Percentiles rank a stretch among this genome's conserved stretches.
These are phyloP conservation scores for Dipteronia dyeriana DNA, from an alignment of 345 rosid genomes.

Conservation along the genomic window DNA sequence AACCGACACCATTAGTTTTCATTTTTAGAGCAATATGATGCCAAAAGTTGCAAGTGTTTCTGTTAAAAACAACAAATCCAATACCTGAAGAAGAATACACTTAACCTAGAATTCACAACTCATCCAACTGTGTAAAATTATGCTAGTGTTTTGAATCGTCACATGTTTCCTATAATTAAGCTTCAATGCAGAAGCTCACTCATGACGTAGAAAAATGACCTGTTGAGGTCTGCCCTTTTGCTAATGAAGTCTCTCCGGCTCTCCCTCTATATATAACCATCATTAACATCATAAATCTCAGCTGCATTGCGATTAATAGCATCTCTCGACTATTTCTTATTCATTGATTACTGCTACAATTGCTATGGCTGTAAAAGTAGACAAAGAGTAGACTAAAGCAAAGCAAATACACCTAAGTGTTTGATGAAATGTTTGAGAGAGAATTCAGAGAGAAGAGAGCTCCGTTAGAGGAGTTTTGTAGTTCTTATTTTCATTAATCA, in stretches of 20 bases:
- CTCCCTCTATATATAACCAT: not conserved
- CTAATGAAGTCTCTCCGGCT: not conserved
- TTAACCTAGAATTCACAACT: not conserved
- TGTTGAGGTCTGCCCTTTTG: not conserved
- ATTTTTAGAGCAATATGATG: not conserved
- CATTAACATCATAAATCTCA: not conserved
- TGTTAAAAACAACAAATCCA: not conserved
- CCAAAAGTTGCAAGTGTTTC: constrained; percentile 4
- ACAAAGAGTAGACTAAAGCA: no score
- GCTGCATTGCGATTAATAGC: not conserved
- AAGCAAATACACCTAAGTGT: no score
- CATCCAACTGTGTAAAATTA: not conserved
- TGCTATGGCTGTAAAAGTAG: no score
- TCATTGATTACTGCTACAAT: not conserved
- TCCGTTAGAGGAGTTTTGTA: no score
- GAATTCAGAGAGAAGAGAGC: no score
- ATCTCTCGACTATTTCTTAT: not conserved
- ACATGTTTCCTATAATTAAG: no score
- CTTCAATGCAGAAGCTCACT: no score
- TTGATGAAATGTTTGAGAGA: no score
- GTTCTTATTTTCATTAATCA: no score
- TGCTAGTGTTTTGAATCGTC: no score
- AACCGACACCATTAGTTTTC: not conserved
- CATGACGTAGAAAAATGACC: no score
- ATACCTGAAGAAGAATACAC: not conserved